Conservation (phyloP, 495 filamentous ascomycete species). For the Filosporella fistucella region DNA sequence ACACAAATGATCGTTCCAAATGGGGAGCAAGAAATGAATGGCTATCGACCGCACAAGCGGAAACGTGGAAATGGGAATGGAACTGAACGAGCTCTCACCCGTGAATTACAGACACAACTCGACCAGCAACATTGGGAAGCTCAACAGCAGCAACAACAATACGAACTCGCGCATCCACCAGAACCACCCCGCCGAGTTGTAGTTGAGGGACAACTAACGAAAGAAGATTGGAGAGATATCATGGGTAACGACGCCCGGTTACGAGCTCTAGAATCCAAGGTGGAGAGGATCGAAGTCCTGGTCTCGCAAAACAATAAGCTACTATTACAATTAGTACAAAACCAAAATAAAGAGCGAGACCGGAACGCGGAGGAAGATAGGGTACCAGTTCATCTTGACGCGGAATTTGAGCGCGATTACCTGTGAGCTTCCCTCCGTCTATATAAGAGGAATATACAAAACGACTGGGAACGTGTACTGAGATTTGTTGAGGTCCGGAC, state of each 20-base stretch:
- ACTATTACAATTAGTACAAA: constrained; percentile 19
- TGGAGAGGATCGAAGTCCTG: constrained; percentile 23
- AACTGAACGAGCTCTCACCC: constrained; percentile 16
- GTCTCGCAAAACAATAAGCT: constrained; percentile 26
- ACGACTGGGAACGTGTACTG: neutral
- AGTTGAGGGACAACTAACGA: constrained; percentile 22
- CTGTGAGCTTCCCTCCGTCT: constrained; percentile 16
- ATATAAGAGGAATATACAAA: constrained; percentile 1
- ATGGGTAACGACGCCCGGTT: constrained; percentile 25
- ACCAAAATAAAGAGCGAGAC: constrained; percentile 21
- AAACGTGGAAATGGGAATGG: constrained; percentile 14
- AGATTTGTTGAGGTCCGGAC: constrained; percentile 17
- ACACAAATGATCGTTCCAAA: constrained; percentile 18
- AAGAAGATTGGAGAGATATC: constrained; percentile 24
- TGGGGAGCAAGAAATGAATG: constrained; percentile 19
- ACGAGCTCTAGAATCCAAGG: constrained; percentile 19
- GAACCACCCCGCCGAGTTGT: constrained; percentile 23
- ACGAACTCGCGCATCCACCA: constrained; percentile 10
- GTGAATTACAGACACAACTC: constrained; percentile 20
- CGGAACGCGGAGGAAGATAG: constrained; percentile 21
- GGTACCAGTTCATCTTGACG: constrained; percentile 26
- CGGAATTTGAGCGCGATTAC: constrained; percentile 28
- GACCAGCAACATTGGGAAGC: constrained; percentile 18
- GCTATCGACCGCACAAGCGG: constrained; percentile 20
- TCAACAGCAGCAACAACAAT: constrained; percentile 12